These are phyloP conservation scores for Volvariella volvacea DNA, from an alignment of 1,284 basidiomycete species.

Conservation along the genomic window DNA sequence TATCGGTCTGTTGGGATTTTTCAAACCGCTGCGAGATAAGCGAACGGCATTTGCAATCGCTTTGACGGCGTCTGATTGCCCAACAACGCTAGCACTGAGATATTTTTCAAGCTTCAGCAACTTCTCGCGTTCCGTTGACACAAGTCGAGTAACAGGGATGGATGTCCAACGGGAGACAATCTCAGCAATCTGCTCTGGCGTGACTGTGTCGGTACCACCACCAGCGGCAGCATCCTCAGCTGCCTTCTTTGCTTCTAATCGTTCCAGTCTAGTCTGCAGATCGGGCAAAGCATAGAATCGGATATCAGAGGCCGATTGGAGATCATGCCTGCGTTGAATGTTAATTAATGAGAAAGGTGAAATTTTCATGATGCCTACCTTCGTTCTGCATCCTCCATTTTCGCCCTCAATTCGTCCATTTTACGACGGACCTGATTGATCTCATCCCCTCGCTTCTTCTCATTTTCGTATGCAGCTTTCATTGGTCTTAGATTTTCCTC, in stretches of 20 bases:
- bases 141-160: conserved; percentile 83
- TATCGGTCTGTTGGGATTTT: conserved; percentile 79
- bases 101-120: conserved; percentile 75
- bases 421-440: conserved; percentile 75
- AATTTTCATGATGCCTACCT: conserved; percentile 37
- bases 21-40: conserved; percentile 83
- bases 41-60: conserved; percentile 90
- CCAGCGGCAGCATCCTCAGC: conserved; percentile 57
- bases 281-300: conserved; percentile 94
- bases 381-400: conserved; percentile 93
- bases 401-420: conserved; percentile 90
- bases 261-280: conserved; percentile 70
- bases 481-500: conserved; percentile 90
- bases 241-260: conserved; percentile 69
- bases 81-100: conserved; percentile 67
- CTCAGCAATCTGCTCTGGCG: conserved; percentile 86
- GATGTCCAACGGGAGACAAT: conserved; percentile 88
- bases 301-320: conserved; percentile 85
- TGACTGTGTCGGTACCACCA: conserved; percentile 72
- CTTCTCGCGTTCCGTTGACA: conserved; percentile 91
- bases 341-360: conserved; percentile 6
- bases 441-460: conserved; percentile 84
- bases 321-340: conserved; percentile 51
- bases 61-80: conserved; percentile 85
- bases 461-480: conserved; percentile 84